Base-by-base conservation (phyloP, 1,284 basidiomycete genomes). In the Porogramme epimiltina region DNA sequence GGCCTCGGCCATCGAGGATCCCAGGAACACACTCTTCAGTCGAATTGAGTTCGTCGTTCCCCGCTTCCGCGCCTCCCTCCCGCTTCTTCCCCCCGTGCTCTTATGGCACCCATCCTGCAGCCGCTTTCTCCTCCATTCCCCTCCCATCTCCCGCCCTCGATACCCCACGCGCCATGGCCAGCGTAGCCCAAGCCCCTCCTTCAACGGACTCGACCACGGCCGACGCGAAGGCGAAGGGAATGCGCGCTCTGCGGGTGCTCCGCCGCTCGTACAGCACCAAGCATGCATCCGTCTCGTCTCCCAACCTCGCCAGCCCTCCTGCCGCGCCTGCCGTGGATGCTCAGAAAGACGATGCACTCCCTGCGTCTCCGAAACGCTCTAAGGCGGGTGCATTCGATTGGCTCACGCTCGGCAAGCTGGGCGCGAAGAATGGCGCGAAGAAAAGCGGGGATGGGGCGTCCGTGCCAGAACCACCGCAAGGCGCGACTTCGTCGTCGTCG, bases 191-290 rank as follows among this genome's bases (percentile, higher is more conserved):
- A 18, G 41, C 39, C 18, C 15, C 43, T 13, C 42, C 42, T 4
- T 22, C 22, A 19, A 11, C 31, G 6, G 24, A 31, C 28, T 20
- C 33, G 23, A 24, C 51, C 28, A 39, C 46, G 49, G 40, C 43
- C 24, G 42, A 40, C 42, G 31, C 19, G 44, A 58, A 52, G 38
- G 50, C 52, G 24, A 58, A 54, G 48, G 51, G 51, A 20, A 28
- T 58, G 2, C 50, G 56, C 13, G 53, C 52, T 15, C 45, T 58
- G 18, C 56, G 56, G 13, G 53, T 50, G 33, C 52, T 54, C 20
- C 56, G 53, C 33, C 52, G 56, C 20, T 51, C 52, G 13, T 58
- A 45, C 52, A 58, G 51, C 45, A 54, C 52, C 23, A 52, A 55
- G 42, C 56, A 58, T n/a, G 26, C 50, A 3, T 58, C 56, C 11